Evolutionary conservation across 805 yeast species (phyloP).

Genomic region (Torulaspora delbrueckii): DNA sequence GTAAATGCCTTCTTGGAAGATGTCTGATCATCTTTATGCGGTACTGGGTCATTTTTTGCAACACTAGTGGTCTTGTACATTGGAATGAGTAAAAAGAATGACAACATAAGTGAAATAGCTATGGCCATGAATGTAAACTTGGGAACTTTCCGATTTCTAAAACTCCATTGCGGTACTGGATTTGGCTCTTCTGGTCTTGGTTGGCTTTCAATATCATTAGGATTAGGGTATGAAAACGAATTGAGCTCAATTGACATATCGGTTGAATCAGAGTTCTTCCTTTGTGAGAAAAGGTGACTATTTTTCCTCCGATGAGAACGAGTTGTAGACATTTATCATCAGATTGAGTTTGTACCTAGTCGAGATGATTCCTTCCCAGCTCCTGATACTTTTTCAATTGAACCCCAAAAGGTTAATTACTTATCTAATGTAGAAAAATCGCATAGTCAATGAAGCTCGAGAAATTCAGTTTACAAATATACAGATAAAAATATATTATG

Average conservation of each 20-base stretch:
- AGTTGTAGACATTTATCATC: conserved; percentile 6
- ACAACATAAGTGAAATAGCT: neutral
- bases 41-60: neutral
- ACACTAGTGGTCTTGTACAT: neutral
- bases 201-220: conserved; percentile 4
- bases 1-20: conserved; percentile 2
- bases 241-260: conserved; percentile 13
- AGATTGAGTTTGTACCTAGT: neutral
- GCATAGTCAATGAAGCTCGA: neutral
- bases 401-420: neutral
- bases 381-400: neutral
- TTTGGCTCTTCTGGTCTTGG: neutral
- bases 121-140: conserved; percentile 1
- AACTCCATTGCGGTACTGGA: neutral
- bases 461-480: neutral
- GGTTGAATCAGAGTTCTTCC: conserved; percentile 25
- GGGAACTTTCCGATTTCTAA: neutral
- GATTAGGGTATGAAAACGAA: neutral
- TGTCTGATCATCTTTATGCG: neutral
- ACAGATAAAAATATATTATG: conserved; percentile 3
- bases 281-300: conserved; percentile 29
- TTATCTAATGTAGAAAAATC: neutral
- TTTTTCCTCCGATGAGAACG: conserved; percentile 30
- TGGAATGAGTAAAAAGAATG: conserved; percentile 4
- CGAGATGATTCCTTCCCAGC: neutral